Base-by-base conservation (phyloP, 2,329 filamentous ascomycete species). In the Phoma sp. region DNA sequence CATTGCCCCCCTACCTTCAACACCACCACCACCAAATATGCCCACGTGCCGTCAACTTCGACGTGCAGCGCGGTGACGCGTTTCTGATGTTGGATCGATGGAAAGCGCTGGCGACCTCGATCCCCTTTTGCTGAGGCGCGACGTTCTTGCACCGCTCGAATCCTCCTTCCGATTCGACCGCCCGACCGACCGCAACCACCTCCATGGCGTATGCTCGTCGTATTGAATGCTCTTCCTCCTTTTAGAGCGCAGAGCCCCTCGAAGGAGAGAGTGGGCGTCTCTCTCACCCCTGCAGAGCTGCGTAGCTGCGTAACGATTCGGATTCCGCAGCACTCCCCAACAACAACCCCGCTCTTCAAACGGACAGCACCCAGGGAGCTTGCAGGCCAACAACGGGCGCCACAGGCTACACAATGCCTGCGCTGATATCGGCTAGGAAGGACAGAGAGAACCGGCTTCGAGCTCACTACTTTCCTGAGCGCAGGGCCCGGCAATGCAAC, bases 91-190 rank as follows among this genome's bases (percentile, higher is more conserved):
- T 25, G 17, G 6, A 17, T 25, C 12, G 37, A 47, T 43, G 24
- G 37, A 19, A 43, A 17, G 43, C 12, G 25, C 50, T 13, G 17
- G n/a, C 17, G 6, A 21, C n/a, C 10, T 19, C 6, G 22, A 15
- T 37, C 6, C 17, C 15, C 10, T 15, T 43, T 37, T 22, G 22
- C 13, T 43, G 37, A 53, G 51, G 38, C 43, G 50, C 51, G 33
- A 47, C 15, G 17, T 36, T 37, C 43, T 38, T 47, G 32, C 21
- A 22, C 12, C 24, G 38, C 43, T 32, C 43, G 38, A 37, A 12
- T 2, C 37, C 24, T 43, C 43, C 9, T 53, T 31, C 29, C 29
- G 10, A 17, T 13, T 8, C 21, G 21, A 7, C 29, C 6, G 6
- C 22, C 22, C 31, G 15, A 25, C 6, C 43, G 24, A 36, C 13